Percentiles rank a stretch among this genome's conserved stretches.
phyloP scores from a whole-genome alignment of 2,329 filamentous ascomycete genomes.

The Colletotrichum horii region DNA sequence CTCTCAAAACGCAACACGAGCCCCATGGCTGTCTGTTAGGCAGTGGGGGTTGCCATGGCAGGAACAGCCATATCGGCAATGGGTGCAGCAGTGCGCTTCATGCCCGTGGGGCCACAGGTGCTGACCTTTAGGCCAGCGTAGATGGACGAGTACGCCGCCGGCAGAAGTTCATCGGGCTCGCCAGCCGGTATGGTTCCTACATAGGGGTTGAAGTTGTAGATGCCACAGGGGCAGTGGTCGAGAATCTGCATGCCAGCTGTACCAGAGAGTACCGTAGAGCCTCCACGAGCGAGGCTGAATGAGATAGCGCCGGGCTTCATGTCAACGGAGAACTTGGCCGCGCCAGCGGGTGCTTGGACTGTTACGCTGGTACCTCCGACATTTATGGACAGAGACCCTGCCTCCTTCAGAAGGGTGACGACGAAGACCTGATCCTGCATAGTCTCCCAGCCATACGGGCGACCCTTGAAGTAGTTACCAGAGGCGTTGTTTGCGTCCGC shows the following conservation, averaged over 20 bases:
- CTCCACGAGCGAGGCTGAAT: slow-evolving; percentile 49
- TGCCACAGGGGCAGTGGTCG: slow-evolving; percentile 52
- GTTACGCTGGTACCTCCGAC: slow-evolving; percentile 49
- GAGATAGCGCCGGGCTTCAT: slow-evolving; percentile 53
- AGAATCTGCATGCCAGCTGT: slow-evolving; percentile 56
- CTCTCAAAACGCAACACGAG: neutral
- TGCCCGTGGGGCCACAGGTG: slow-evolving; percentile 25
- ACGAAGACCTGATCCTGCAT: slow-evolving; percentile 57
- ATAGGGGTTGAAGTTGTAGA: slow-evolving; percentile 64
- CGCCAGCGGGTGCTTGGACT: slow-evolving; percentile 51
- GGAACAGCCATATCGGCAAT: neutral
- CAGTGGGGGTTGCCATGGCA: neutral
- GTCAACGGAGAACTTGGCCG: slow-evolving; percentile 46
- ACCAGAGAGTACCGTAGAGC: slow-evolving; percentile 45
- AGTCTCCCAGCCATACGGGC: slow-evolving; percentile 53
- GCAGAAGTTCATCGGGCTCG: slow-evolving; percentile 37
- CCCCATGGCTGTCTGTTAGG: neutral
- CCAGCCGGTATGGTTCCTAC: slow-evolving; percentile 53
- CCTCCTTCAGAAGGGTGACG: slow-evolving; percentile 52
- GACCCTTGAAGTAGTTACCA: slow-evolving; percentile 58
- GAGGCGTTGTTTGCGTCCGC: slow-evolving; percentile 46
- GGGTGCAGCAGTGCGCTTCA: neutral
- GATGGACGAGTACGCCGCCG: slow-evolving; percentile 34
- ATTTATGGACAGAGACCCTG: slow-evolving; percentile 47
- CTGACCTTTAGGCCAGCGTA: slow-evolving; percentile 31